Evolutionary conservation across 176 grass and related monocot species (phyloP), one percentile per base, ranked within the genome.

Genomic region (Eleusine indica): DNA sequence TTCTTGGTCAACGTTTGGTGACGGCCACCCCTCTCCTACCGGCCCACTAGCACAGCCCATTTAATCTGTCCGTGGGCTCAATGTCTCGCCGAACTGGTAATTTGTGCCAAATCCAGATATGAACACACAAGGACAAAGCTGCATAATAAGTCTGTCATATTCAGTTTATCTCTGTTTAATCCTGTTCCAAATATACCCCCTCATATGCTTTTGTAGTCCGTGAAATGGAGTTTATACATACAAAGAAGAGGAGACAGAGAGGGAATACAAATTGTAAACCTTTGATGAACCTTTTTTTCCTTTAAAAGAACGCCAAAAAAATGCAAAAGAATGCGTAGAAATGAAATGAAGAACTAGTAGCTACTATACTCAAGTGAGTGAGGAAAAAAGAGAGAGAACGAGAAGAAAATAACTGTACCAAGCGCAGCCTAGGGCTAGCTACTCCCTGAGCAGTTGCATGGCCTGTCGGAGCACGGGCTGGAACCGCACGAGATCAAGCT

Each of bases 381-480:
- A 3, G 10, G 16, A 18, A 58, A 39, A 42, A 35, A 35, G 32
- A 35, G 32, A 2, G 25, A 25, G 25, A 25, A 0, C 25, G 25
- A 25, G 15, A 43, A 43, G 39, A 77, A 38, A 71, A 56, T 1
- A 19, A 30, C 79, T 81, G 67, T 25, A 25, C 25, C 25, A 25
- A 25, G 25, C 25, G 25, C 25, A 25, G 25, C 25, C 25, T 25
- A 25, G 25, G 25, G 25, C 25, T 25, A 25, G 25, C 25, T 25
- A 25, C 54, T 94, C 77, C 18, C 15, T 73, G 79, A 99, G 91
- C 68, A 83, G 57, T 1, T 89, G 74, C 83, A 94, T 87, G 35
- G 96, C 91, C 65, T 96, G 78, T 75, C 80, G 37, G 21, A 99
- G 69, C 37, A 92, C 85, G 18, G 85, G 85, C 88, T 90, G 89